Percentiles rank a stretch among this genome's conserved stretches.
Conservation (phyloP, 2,329 filamentous ascomycete species). For the Pseudogymnoascus sp. region DNA sequence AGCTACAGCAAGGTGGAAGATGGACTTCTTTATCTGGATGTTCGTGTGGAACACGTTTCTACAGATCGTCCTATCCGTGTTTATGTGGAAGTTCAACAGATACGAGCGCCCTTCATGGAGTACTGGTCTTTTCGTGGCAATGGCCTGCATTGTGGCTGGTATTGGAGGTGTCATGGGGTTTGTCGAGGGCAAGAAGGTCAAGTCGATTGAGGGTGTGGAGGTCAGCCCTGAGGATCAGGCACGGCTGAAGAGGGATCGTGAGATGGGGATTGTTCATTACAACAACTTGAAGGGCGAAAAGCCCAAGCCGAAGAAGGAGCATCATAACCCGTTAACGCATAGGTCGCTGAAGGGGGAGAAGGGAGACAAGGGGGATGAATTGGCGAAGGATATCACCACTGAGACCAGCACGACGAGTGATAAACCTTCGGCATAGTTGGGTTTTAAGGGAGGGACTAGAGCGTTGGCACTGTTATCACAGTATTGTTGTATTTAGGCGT, state of each 20-base stretch:
- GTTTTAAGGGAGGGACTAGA: not conserved
- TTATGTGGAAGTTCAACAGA: conserved; percentile 77
- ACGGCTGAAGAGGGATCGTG: conserved; percentile 43
- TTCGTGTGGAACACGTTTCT: conserved; percentile 74
- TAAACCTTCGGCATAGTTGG: not conserved
- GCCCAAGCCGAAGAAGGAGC: conserved; percentile 35
- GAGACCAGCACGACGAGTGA: not conserved
- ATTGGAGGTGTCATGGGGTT: conserved; percentile 63
- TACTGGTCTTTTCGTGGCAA: conserved; percentile 68
- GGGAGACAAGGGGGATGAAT: conserved; percentile 9
- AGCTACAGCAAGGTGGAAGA: conserved; percentile 62
- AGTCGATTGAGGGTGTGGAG: conserved; percentile 62
- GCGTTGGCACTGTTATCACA: not conserved
- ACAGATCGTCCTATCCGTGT: conserved; percentile 62
- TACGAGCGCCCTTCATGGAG: conserved; percentile 70
- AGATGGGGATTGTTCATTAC: conserved; percentile 50
- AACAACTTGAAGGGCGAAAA: conserved; percentile 48
- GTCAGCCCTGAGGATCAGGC: conserved; percentile 48
- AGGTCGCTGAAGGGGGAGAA: conserved; percentile 14
- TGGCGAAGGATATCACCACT: not conserved
- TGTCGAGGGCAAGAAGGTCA: conserved; percentile 62
- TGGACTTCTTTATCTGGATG: conserved; percentile 72
- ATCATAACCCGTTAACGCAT: conserved; percentile 15
- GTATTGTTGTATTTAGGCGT: not conserved
- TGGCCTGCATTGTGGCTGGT: conserved; percentile 63